Conservation (phyloP, 352 stramenopile species). For the Globisporangium canariense region DNA sequence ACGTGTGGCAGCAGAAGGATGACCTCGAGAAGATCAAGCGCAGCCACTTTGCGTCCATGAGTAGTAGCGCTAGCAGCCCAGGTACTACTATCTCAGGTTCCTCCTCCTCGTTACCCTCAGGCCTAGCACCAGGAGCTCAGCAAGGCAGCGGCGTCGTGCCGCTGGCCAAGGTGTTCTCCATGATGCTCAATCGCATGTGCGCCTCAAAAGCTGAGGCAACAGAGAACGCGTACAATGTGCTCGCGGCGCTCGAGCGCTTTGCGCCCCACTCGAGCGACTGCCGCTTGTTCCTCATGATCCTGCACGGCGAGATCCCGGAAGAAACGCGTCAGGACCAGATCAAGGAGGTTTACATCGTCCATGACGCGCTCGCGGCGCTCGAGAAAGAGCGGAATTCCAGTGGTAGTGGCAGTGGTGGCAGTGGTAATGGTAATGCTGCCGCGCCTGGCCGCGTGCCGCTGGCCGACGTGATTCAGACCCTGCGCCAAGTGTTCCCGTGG, state of each 20-base stretch:
- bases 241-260: slow-evolving; percentile 43
- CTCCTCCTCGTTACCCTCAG: not conserved
- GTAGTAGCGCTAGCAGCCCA: not conserved
- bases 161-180: slow-evolving; percentile 32
- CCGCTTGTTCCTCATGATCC: slow-evolving; percentile 48
- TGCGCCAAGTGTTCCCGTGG: slow-evolving; percentile 59
- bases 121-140: not conserved
- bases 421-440: slow-evolving; percentile 1
- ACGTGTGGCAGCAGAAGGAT: slow-evolving; percentile 62
- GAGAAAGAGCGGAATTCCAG: slow-evolving; percentile 46
- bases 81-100: not conserved
- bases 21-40: slow-evolving; percentile 42
- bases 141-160: slow-evolving; percentile 9
- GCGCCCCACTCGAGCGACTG: slow-evolving; percentile 38
- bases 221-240: slow-evolving; percentile 64
- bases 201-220: slow-evolving; percentile 30
- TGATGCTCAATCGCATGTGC: slow-evolving; percentile 36
- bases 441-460: slow-evolving; percentile 31
- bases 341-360: slow-evolving; percentile 36
- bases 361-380: slow-evolving; percentile 45
- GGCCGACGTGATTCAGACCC: slow-evolving; percentile 37
- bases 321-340: slow-evolving; percentile 41
- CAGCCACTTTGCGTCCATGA: slow-evolving; percentile 13
- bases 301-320: slow-evolving; percentile 40
- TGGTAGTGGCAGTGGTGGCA: not conserved